Percentiles rank a stretch among this genome's conserved stretches.
These are phyloP conservation scores for Teratosphaeriaceae sp. DNA, from an alignment of 2,329 filamentous ascomycete genomes.

Conservation along the genomic window DNA sequence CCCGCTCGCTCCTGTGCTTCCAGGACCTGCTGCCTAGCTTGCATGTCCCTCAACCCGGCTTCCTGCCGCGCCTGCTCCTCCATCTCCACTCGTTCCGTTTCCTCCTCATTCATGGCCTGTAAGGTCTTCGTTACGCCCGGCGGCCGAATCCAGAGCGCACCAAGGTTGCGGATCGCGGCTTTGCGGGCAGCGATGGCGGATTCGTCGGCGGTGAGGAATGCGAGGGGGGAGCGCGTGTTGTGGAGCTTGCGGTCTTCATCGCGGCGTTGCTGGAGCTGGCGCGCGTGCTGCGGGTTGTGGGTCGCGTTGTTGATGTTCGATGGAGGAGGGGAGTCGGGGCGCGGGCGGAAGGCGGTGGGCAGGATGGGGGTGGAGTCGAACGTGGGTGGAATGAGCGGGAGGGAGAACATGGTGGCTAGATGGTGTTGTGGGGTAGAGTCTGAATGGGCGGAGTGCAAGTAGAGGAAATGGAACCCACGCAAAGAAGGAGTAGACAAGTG, in stretches of 20 bases:
- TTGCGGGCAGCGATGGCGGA: conserved; percentile 68
- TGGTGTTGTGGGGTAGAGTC: too few relatives aligned
- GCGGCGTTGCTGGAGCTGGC: conserved; percentile 26
- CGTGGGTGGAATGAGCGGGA: conserved; percentile 27
- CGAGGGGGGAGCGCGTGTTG: conserved; percentile 52
- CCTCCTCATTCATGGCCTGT: conserved; percentile 83
- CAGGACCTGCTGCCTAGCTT: conserved; percentile 54
- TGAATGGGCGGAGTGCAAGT: too few relatives aligned
- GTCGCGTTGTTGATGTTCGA: conserved; percentile 6
- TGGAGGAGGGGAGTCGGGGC: conserved; percentile 21
- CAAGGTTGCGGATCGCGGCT: conserved; percentile 76
- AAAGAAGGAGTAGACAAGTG: too few relatives aligned
- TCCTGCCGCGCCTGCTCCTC: conserved; percentile 66
- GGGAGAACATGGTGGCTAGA: conserved; percentile 21
- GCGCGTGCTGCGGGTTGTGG: conserved; percentile 19
- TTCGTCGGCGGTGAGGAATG: conserved; percentile 69
- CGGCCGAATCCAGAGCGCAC: conserved; percentile 82
- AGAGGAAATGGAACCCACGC: too few relatives aligned
- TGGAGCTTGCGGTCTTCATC: conserved; percentile 27
- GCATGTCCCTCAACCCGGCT: conserved; percentile 65
- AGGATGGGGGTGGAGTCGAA: conserved; percentile 22
- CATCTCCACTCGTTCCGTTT: conserved; percentile 80
- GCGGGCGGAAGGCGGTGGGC: conserved; percentile 19
- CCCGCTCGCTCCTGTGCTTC: conserved; percentile 33
- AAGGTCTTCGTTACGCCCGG: conserved; percentile 85